These are phyloP conservation scores for Teratosphaeria epicoccoides DNA, from an alignment of 2,329 filamentous ascomycete genomes.

Conservation along the genomic window DNA sequence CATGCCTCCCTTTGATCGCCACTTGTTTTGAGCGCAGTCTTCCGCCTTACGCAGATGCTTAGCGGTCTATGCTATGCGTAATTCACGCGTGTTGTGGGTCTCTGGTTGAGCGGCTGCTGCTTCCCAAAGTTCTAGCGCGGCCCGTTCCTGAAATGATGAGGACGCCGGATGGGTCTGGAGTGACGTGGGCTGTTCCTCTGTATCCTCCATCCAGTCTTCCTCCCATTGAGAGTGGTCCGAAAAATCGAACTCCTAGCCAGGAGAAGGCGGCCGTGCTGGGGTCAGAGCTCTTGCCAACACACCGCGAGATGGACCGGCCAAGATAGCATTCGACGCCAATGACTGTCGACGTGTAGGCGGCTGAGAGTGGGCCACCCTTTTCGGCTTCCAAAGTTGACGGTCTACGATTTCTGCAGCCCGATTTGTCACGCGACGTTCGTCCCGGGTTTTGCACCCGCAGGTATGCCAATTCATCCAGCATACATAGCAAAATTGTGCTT, in stretches of 20 bases:
- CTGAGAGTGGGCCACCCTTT: conserved; percentile 4
- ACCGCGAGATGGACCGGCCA: background rate
- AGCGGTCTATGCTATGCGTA: conserved; percentile 14
- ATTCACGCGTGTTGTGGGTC: conserved; percentile 20
- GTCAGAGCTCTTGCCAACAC: background rate
- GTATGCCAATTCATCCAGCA: conserved; percentile 20
- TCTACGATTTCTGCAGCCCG: conserved; percentile 9
- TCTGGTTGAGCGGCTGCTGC: background rate
- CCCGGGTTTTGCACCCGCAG: conserved; percentile 14
- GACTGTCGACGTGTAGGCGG: conserved; percentile 1
- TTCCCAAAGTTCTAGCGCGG: background rate
- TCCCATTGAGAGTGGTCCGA: conserved; percentile 11
- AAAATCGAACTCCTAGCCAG: conserved; percentile 7
- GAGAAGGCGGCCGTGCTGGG: background rate
- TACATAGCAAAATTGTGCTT: conserved; percentile 23
- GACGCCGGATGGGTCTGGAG: background rate
- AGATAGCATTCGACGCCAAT: background rate
- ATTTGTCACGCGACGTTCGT: conserved; percentile 11
- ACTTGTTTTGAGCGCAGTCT: conserved; percentile 31
- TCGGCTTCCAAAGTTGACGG: conserved; percentile 8
- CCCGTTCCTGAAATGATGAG: background rate
- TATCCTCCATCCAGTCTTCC: conserved; percentile 6
- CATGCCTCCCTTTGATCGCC: conserved; percentile 27
- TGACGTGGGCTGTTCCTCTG: background rate
- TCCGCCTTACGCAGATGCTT: conserved; percentile 30